A percentile compares a stretch with the other conserved stretches of the same genome.
phyloP scores from a whole-genome alignment of 2,329 filamentous ascomycete species.

The Paraphaeosphaeria minitans region DNA sequence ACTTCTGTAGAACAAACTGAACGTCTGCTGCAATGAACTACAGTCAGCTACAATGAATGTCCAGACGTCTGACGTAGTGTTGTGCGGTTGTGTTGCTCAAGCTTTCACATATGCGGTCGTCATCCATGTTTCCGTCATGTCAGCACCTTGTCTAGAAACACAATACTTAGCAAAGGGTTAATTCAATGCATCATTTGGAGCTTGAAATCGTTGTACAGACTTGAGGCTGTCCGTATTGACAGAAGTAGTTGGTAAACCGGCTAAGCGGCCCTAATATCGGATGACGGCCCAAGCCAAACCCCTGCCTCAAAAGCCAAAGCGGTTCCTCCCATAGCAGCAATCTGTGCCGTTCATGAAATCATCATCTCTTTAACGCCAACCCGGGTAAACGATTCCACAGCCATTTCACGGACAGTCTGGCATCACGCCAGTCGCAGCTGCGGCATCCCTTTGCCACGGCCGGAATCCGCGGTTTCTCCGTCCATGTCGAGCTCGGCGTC shows the following conservation, averaged over 20 bases:
- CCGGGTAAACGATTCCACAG: constrained; percentile 41
- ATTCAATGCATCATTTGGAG: constrained; percentile 14
- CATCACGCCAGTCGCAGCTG: constrained; percentile 38
- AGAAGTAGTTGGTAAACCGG: constrained; percentile 1
- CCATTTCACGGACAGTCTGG: constrained; percentile 38
- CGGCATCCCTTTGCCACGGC: constrained; percentile 31
- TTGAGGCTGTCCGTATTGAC: neutral
- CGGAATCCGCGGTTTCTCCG: constrained; percentile 28
- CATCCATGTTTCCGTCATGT: neutral
- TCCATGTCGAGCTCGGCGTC: constrained; percentile 31
- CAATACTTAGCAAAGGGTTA: neutral
- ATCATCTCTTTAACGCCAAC: constrained; percentile 41
- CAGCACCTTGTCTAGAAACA: neutral
- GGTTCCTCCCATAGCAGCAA: constrained; percentile 14
- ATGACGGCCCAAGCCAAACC: neutral
- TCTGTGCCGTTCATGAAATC: constrained; percentile 20
- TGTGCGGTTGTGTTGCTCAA: neutral
- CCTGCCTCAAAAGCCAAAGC: constrained; percentile 9
- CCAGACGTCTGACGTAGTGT: neutral
- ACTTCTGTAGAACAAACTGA: neutral
- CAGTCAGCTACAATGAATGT: neutral
- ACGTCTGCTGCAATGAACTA: neutral
- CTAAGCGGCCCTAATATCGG: neutral
- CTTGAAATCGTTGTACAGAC: constrained; percentile 4
- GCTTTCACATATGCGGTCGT: neutral